Percentiles rank a stretch among this genome's conserved stretches.
Conservation (phyloP, 192 early-diverging fungal species). For the Gryganskiella cystojenkinii region DNA sequence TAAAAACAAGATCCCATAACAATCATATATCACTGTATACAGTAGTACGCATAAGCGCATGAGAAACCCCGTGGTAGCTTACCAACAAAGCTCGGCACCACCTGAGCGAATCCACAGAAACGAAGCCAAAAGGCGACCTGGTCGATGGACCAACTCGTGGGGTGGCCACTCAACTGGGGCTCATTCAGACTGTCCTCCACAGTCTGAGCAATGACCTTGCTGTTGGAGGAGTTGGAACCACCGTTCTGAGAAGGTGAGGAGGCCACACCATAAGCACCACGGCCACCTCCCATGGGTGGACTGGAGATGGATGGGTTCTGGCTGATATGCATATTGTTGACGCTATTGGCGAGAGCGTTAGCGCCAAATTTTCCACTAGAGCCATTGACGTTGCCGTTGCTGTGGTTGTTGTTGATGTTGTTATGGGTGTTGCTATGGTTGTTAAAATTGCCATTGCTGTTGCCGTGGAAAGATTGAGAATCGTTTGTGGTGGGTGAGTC, state of each 20-base stretch:
- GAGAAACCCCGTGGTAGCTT: constrained; percentile 1
- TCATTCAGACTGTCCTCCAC: constrained; percentile 25
- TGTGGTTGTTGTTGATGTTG: background rate
- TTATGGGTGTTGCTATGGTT: background rate
- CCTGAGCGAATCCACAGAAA: constrained; percentile 56
- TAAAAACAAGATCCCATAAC: background rate
- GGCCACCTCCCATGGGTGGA: background rate
- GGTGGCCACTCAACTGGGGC: constrained; percentile 34
- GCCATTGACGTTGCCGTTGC: background rate
- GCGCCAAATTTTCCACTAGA: background rate
- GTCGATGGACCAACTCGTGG: constrained; percentile 59
- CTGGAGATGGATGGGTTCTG: constrained; percentile 21
- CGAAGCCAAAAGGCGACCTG: constrained; percentile 68
- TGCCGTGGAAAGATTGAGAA: background rate
- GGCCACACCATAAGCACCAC: background rate
- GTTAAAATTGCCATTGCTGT: background rate
- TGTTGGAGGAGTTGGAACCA: constrained; percentile 18
- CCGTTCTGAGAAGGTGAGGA: background rate
- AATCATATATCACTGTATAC: background rate
- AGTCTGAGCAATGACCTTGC: constrained; percentile 24
- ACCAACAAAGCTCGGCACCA: constrained; percentile 61
- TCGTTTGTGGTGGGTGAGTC: constrained; percentile 5
- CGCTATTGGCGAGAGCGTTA: constrained; percentile 6
- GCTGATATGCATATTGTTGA: constrained; percentile 18
- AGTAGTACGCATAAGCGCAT: background rate